Evolutionary conservation across 2,329 filamentous ascomycete genomes (phyloP).

Genomic region (Epichloe sibirici): DNA sequence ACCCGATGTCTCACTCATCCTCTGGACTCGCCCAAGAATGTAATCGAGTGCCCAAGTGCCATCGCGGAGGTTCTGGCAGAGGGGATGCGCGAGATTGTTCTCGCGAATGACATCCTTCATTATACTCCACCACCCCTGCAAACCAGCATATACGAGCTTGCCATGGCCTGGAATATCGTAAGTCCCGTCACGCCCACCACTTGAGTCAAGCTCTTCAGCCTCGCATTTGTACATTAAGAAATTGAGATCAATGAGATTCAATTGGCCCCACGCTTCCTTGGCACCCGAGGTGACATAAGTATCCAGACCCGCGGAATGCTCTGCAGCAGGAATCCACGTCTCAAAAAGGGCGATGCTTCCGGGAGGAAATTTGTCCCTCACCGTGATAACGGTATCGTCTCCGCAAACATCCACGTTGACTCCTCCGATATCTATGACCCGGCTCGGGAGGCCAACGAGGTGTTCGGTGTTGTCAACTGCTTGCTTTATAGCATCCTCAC

Average conservation of each 20-base stretch:
- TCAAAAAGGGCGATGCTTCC: constrained; percentile 93
- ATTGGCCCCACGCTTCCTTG: constrained; percentile 61
- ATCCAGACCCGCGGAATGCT: constrained; percentile 74
- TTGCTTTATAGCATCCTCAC: constrained; percentile 52
- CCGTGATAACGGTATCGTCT: constrained; percentile 65
- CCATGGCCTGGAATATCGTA: constrained; percentile 80
- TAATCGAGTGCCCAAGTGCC: constrained; percentile 92
- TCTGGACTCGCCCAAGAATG: constrained; percentile 64
- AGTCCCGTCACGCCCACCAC: constrained; percentile 68
- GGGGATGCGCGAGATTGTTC: constrained; percentile 84
- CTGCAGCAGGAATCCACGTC: constrained; percentile 83
- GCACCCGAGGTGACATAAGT: constrained; percentile 76
- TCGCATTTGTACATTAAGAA: constrained; percentile 86
- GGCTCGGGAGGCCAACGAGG: constrained; percentile 74
- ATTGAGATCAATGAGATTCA: constrained; percentile 76
- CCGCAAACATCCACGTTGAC: constrained; percentile 60
- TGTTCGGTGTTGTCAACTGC: constrained; percentile 56
- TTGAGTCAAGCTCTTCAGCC: constrained; percentile 71
- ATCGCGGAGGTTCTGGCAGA: constrained; percentile 84
- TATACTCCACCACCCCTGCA: constrained; percentile 98
- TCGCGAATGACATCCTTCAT: constrained; percentile 72
- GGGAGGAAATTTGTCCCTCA: constrained; percentile 76
- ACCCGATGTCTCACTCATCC: constrained; percentile 49
- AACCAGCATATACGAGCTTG: constrained; percentile 79
- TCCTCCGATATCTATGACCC: constrained; percentile 61